Conservation (phyloP, 75 land plant genomes). For the Chamaecyparis obtusa region DNA sequence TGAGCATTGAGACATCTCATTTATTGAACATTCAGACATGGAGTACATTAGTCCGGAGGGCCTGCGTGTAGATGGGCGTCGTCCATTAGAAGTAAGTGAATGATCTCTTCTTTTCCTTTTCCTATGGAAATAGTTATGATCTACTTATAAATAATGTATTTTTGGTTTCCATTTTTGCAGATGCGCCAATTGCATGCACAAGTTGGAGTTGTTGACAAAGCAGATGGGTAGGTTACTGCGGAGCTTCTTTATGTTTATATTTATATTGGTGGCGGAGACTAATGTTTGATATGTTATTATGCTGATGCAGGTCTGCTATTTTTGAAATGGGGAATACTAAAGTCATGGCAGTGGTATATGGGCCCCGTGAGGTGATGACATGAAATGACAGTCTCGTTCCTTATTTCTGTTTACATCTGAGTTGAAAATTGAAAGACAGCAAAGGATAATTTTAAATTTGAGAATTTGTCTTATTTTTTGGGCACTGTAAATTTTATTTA, state of each 20-base stretch:
- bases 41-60: constrained; percentile 95
- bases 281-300: not conserved
- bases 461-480: not conserved
- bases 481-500: not conserved
- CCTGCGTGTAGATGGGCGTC: constrained; percentile 88
- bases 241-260: not conserved
- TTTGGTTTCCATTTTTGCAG: constrained; percentile 26
- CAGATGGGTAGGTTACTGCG: constrained; percentile 77
- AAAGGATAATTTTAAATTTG: not conserved
- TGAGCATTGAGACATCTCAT: not conserved
- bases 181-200: constrained; percentile 86
- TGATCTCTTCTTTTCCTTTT: not conserved
- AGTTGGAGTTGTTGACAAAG: constrained; percentile 75
- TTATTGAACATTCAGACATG: constrained; percentile 25
- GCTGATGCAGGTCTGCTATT: constrained; percentile 68
- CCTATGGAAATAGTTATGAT: not conserved
- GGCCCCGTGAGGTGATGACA: constrained; percentile 74
- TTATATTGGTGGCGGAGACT: not conserved
- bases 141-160: not conserved
- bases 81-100: constrained; percentile 67
- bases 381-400: not conserved
- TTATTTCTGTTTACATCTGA: not conserved
- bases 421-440: not conserved
- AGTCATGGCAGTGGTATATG: constrained; percentile 97
- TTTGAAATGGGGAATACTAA: constrained; percentile 99